These are phyloP conservation scores for Spencermartinsiella ligniputridi DNA, from an alignment of 1,139 yeast species.

Conservation along the genomic window DNA sequence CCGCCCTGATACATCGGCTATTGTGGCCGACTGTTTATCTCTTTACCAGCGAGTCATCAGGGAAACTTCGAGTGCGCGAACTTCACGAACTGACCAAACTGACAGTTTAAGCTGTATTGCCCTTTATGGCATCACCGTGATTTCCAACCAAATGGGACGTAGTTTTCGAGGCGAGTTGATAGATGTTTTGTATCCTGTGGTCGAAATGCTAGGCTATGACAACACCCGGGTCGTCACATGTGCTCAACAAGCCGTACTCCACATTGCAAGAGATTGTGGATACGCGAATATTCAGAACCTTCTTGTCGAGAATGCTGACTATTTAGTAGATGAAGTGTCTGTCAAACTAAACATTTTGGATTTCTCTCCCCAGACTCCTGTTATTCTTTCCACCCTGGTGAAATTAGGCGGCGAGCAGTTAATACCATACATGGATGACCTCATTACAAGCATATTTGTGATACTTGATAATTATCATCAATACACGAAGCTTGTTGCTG, in stretches of 20 bases:
- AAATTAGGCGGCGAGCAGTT: constrained; percentile 65
- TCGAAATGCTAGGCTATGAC: constrained; percentile 50
- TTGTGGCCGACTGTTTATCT: background rate
- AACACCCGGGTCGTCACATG: constrained; percentile 40
- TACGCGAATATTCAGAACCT: constrained; percentile 51
- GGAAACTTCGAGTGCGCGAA: background rate
- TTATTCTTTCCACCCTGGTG: constrained; percentile 61
- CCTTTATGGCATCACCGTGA: constrained; percentile 40
- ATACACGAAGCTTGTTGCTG: constrained; percentile 64
- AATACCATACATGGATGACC: constrained; percentile 64
- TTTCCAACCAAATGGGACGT: constrained; percentile 37
- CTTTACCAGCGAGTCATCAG: background rate
- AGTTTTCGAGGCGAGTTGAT: constrained; percentile 47
- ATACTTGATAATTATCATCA: constrained; percentile 82
- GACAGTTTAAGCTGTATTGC: constrained; percentile 20
- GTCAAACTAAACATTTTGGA: constrained; percentile 60
- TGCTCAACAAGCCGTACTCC: constrained; percentile 44
- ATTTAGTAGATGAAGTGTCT: constrained; percentile 72
- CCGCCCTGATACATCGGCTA: background rate
- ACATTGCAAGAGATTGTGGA: constrained; percentile 53
- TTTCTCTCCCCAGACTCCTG: constrained; percentile 69
- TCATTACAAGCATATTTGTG: constrained; percentile 67
- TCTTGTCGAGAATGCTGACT: constrained; percentile 69
- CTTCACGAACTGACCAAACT: background rate
- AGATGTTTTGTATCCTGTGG: constrained; percentile 52